Base-by-base conservation (phyloP, 202 grass and related monocot genomes). In the Brachypodium distachyon region DNA sequence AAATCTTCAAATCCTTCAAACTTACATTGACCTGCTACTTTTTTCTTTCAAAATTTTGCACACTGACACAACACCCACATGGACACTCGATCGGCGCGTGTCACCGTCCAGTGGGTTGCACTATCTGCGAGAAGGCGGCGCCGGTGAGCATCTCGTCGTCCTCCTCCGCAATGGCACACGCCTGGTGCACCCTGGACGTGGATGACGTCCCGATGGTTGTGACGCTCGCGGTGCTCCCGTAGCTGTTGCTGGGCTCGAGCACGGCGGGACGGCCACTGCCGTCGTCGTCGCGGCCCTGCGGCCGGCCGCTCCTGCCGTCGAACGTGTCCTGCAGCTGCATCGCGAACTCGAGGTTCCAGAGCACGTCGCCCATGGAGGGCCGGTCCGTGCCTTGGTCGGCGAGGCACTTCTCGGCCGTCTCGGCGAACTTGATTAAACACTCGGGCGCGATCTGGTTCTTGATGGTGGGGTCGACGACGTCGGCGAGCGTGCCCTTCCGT, bases 261-360 rank as follows among this genome's bases (percentile, higher is more conserved):
- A 36, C 42, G 3, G 64, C 42, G 3, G 64, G 0, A 2, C 42
- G 36, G 4, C 47, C 7, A 36, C 34, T 27, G 33, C 34, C 17
- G 27, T 11, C 46, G 26, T 49, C 55, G 32, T 5, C 32, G 11
- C 61, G 32, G 7, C 5, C 47, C 12, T 34, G 10, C 76, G 12
- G 64, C 2, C 37, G 65, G 2, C 80, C 70, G n/a, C 56, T 34
- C 18, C 54, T 83, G 12, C 86, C 73, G 47, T 93, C 90, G 49
- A 89, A 91, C 39, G 73, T 54, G 50, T 93, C 87, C 82, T 97
- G 93, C 59, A 85, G 26, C 68, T 91, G 93, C 70, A 93, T 38
- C 40, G 88, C 90, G 61, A 87, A 93, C 83, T 97, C 93, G 23
- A 97, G 87, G 61, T 97, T 97, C 93, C 93, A 97, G 12, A 97